phyloP scores from a whole-genome alignment of 352 stramenopile genomes.

The Nothophytophthora sp. region DNA sequence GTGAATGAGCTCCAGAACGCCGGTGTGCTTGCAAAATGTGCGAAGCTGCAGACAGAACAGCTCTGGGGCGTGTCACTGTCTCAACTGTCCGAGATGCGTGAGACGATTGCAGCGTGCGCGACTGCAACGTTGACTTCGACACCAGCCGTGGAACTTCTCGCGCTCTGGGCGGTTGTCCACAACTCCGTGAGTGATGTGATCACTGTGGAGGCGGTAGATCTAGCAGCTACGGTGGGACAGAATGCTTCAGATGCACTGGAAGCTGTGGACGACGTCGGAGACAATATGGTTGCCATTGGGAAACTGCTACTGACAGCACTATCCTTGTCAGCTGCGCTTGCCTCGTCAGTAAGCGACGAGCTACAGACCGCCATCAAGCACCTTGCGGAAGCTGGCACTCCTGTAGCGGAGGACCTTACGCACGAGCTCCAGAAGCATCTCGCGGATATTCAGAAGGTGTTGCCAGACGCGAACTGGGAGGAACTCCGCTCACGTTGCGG shows the following conservation, averaged over 20 bases:
- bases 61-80: not conserved
- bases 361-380: conserved; percentile 29
- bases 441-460: not conserved
- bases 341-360: conserved; percentile 26
- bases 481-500: conserved; percentile 8
- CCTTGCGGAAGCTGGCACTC: conserved; percentile 16
- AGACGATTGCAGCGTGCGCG: conserved; percentile 16
- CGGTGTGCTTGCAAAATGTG: not conserved
- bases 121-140: conserved; percentile 11
- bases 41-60: not conserved
- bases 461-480: conserved; percentile 4
- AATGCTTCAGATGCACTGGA: conserved; percentile 4
- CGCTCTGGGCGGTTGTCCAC: conserved; percentile 30
- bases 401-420: conserved; percentile 4
- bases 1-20: conserved; percentile 8
- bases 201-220: conserved; percentile 10
- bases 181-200: conserved; percentile 20
- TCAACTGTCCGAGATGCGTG: conserved; percentile 23
- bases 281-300: conserved; percentile 16
- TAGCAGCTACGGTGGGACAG: conserved; percentile 1
- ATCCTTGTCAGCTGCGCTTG: conserved; percentile 20
- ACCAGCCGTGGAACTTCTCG: conserved; percentile 25
- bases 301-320: conserved; percentile 23
- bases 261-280: conserved; percentile 10
- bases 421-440: conserved; percentile 3